phyloP scores from a whole-genome alignment of 305 asterid species.

The Solanum hybrid region DNA sequence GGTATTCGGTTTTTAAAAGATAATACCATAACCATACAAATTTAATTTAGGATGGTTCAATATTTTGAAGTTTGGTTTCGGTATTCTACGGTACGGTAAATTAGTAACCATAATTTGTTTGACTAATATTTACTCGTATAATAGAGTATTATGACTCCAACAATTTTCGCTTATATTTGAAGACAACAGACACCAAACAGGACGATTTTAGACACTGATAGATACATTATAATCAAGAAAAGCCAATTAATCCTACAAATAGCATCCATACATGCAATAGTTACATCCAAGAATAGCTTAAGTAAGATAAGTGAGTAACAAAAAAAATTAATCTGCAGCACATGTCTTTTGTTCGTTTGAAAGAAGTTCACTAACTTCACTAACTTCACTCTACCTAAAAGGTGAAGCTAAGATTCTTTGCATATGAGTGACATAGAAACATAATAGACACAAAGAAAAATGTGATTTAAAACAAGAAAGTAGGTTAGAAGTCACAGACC shows the following conservation, averaged over 20 bases:
- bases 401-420: background rate
- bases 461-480: background rate
- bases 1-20: background rate
- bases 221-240: background rate
- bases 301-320: background rate
- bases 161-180: background rate
- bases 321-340: background rate
- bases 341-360: background rate
- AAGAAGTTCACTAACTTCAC: background rate
- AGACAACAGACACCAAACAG: background rate
- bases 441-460: background rate
- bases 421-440: background rate
- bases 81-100: background rate
- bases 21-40: background rate
- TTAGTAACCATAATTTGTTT: background rate
- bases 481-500: background rate
- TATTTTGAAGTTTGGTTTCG: background rate
- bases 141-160: background rate
- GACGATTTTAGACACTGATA: background rate
- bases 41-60: background rate
- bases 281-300: background rate
- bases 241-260: background rate
- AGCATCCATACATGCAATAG: background rate
- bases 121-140: background rate
- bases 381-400: background rate